phyloP scores from a whole-genome alignment of 306 rosid species.

The Dalbergia cultrata region DNA sequence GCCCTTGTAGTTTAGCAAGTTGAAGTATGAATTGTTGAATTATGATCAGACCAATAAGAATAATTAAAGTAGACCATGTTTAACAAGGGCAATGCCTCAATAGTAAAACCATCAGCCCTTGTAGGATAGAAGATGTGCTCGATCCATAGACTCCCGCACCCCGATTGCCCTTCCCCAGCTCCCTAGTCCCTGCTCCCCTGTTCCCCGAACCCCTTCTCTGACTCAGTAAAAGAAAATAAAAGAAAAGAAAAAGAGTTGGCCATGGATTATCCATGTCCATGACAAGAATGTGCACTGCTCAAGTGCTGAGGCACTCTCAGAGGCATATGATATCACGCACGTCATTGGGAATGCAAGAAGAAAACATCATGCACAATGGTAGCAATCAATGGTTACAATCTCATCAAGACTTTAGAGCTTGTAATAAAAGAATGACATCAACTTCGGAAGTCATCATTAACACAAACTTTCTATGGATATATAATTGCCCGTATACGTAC shows the following conservation, averaged over 20 bases:
- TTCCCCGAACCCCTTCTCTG: too few species aligned
- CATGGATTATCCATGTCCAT: neutral
- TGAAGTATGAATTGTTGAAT: neutral
- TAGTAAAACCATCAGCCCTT: too few species aligned
- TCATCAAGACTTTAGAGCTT: constrained; percentile 46
- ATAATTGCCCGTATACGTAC: constrained; percentile 57
- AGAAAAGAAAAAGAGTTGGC: neutral
- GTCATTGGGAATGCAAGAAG: constrained; percentile 5
- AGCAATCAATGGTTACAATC: constrained; percentile 53
- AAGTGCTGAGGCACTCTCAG: constrained; percentile 40
- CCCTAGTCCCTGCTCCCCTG: too few species aligned
- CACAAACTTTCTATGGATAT: constrained; percentile 64
- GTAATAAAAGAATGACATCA: constrained; percentile 60
- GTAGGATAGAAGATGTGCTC: too few species aligned
- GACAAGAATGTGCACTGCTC: constrained; percentile 40
- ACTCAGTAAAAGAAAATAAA: too few species aligned
- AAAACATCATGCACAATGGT: constrained; percentile 43
- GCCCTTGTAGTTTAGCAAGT: neutral
- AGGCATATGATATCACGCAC: constrained; percentile 43
- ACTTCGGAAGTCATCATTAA: constrained; percentile 50
- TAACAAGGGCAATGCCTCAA: too few species aligned
- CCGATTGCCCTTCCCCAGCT: too few species aligned
- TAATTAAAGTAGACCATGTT: too few species aligned
- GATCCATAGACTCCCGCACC: too few species aligned
- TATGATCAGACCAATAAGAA: too few species aligned